Conservation (phyloP, 2,329 filamentous ascomycete genomes). For the Alternaria gaisen region DNA sequence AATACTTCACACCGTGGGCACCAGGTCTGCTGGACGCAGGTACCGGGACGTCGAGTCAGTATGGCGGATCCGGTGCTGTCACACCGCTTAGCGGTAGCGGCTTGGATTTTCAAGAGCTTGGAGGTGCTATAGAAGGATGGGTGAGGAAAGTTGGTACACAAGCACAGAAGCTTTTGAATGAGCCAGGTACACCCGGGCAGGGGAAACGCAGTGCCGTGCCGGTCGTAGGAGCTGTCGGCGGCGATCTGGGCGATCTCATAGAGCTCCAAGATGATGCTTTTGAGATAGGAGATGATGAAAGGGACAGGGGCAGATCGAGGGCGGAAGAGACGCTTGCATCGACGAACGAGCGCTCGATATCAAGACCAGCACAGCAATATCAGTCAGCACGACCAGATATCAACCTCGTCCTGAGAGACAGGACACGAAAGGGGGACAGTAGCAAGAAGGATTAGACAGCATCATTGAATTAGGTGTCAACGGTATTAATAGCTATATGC, state of each 20-base stretch:
- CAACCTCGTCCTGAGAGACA: conserved; percentile 41
- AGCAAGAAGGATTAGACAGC: conserved; percentile 42
- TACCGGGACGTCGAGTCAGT: conserved; percentile 38
- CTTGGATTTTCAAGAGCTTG: conserved; percentile 77
- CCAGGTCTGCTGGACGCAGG: conserved; percentile 45
- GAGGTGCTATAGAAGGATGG: conserved; percentile 90
- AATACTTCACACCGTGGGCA: conserved; percentile 54
- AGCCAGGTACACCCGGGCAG: conserved; percentile 41
- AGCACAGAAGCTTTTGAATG: conserved; percentile 53
- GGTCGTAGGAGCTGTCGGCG: conserved; percentile 53
- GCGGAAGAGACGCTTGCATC: conserved; percentile 24
- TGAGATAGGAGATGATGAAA: conserved; percentile 49
- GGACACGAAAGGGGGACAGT: conserved; percentile 34
- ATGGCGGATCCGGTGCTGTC: conserved; percentile 40
- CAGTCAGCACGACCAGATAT: conserved; percentile 43
- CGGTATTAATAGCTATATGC: conserved; percentile 18
- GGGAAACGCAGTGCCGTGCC: conserved; percentile 43
- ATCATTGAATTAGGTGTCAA: conserved; percentile 7
- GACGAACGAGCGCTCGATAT: conserved; percentile 26
- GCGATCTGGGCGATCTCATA: conserved; percentile 70
- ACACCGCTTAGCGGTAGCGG: conserved; percentile 44
- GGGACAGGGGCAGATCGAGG: conserved; percentile 37
- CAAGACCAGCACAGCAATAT: conserved; percentile 33
- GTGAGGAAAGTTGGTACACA: conserved; percentile 80
- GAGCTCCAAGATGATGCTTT: conserved; percentile 71